Percentiles rank a stretch among this genome's conserved stretches.
phyloP scores from a whole-genome alignment of 768 basidiomycete genomes.

The Boletus sensibilis region DNA sequence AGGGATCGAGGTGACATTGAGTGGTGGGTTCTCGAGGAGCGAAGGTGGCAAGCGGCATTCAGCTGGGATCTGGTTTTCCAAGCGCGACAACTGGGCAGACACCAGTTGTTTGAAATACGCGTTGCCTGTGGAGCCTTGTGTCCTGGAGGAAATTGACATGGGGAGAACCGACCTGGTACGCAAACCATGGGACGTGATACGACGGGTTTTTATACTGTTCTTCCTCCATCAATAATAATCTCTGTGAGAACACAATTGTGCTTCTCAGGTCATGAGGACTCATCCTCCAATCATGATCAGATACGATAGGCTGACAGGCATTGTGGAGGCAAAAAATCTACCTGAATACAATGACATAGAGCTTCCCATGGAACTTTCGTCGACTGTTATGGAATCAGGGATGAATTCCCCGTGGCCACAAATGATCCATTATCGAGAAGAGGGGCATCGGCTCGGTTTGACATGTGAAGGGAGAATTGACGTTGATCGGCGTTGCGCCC shows the following conservation, averaged over 20 bases:
- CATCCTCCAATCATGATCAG: too few relatives aligned
- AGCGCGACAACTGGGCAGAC: slow-evolving; percentile 16
- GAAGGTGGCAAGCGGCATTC: slow-evolving; percentile 15
- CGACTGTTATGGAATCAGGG: neutral
- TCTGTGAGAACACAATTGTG: neutral
- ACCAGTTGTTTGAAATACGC: slow-evolving; percentile 19
- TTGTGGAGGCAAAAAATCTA: neutral
- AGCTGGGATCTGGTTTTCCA: slow-evolving; percentile 27
- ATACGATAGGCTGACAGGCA: neutral
- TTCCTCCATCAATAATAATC: neutral
- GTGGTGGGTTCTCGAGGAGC: slow-evolving; percentile 24
- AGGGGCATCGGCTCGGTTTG: neutral
- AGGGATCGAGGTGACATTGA: slow-evolving; percentile 37
- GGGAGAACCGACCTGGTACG: neutral
- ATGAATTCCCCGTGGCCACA: neutral
- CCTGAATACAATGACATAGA: neutral
- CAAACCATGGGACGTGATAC: neutral
- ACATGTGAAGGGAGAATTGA: neutral
- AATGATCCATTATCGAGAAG: neutral
- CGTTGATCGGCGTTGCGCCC: neutral
- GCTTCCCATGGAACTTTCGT: neutral
- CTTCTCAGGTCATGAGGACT: neutral
- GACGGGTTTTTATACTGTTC: neutral
- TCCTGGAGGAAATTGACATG: slow-evolving; percentile 25
- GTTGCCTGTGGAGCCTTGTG: slow-evolving; percentile 23